Conservation (phyloP, 208 protist species). For the Leishmania turanica region DNA sequence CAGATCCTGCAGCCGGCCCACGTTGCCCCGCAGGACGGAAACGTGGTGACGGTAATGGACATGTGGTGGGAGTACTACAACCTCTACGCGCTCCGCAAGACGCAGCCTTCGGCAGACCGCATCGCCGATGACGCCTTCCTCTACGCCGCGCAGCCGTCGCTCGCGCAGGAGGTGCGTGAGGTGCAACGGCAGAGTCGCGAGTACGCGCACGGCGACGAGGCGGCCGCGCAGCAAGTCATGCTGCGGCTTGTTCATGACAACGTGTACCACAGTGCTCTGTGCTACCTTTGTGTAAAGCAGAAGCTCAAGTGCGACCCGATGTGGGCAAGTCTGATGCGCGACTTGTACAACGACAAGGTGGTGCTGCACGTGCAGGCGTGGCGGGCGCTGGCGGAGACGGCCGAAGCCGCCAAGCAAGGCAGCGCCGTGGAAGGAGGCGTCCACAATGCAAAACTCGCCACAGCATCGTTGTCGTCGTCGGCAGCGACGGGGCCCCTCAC, state of each 20-base stretch:
- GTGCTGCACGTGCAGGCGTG: conserved; percentile 15
- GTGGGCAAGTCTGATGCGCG: conserved; percentile 71
- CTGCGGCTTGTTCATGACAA: conserved; percentile 55
- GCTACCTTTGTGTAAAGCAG: conserved; percentile 42
- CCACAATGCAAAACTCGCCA: background rate
- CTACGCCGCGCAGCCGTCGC: conserved; percentile 32
- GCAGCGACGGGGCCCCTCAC: background rate
- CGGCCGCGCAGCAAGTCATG: conserved; percentile 21
- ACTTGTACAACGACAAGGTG: conserved; percentile 37
- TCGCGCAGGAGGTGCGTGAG: conserved; percentile 45
- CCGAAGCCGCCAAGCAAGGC: background rate
- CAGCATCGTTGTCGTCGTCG: background rate
- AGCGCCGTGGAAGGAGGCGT: background rate
- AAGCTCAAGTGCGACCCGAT: conserved; percentile 63
- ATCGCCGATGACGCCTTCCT: conserved; percentile 38
- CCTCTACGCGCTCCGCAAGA: conserved; percentile 64
- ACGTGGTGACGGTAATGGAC: conserved; percentile 52
- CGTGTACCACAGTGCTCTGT: conserved; percentile 53
- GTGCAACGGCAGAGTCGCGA: conserved; percentile 25
- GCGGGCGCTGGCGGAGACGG: conserved; percentile 10
- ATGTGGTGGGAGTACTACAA: conserved; percentile 78
- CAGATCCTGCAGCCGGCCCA: conserved; percentile 36
- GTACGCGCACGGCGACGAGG: conserved; percentile 26
- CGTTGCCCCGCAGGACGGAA: background rate
- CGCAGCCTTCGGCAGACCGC: conserved; percentile 43